Evolutionary conservation across 2,329 filamentous ascomycete genomes (phyloP).

Genomic region (Clonostachys solani): DNA sequence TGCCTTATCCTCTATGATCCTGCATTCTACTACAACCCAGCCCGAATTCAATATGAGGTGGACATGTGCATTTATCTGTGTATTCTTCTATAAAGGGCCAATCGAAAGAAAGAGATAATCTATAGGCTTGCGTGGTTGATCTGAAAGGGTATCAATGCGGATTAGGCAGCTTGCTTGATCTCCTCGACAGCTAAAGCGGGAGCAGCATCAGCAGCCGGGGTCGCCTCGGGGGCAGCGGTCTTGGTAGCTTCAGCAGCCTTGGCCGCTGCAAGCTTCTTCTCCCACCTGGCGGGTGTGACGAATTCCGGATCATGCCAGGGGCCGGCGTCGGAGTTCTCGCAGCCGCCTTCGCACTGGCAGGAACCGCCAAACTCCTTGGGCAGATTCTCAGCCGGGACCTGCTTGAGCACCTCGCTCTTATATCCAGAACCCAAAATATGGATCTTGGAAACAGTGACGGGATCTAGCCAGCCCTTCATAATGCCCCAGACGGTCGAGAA

Average conservation of each 20-base stretch:
- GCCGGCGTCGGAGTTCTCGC: slow-evolving; percentile 80
- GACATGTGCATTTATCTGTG: too few species aligned
- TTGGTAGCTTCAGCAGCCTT: slow-evolving; percentile 20
- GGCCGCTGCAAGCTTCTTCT: slow-evolving; percentile 35
- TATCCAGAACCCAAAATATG: slow-evolving; percentile 80
- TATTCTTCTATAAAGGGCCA: too few species aligned
- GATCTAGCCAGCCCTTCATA: slow-evolving; percentile 92
- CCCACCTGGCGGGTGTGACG: slow-evolving; percentile 61
- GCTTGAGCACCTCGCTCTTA: slow-evolving; percentile 76
- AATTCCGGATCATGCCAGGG: slow-evolving; percentile 79
- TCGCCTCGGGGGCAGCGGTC: slow-evolving; percentile 21
- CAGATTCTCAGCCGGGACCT: slow-evolving; percentile 87
- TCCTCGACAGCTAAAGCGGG: not conserved
- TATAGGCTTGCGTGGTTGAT: too few species aligned
- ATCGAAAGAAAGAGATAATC: too few species aligned
- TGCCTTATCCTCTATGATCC: too few species aligned
- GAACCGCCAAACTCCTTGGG: slow-evolving; percentile 80
- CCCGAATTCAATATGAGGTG: too few species aligned
- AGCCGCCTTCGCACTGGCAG: slow-evolving; percentile 80
- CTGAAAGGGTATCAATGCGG: too few species aligned
- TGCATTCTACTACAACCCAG: too few species aligned
- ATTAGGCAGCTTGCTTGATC: too few species aligned
- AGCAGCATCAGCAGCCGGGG: slow-evolving; percentile 21
- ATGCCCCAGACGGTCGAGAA: slow-evolving; percentile 83
- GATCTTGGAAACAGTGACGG: slow-evolving; percentile 95